Evolutionary conservation across 495 filamentous ascomycete genomes (phyloP).

Genomic region (Lophium mytilinum): DNA sequence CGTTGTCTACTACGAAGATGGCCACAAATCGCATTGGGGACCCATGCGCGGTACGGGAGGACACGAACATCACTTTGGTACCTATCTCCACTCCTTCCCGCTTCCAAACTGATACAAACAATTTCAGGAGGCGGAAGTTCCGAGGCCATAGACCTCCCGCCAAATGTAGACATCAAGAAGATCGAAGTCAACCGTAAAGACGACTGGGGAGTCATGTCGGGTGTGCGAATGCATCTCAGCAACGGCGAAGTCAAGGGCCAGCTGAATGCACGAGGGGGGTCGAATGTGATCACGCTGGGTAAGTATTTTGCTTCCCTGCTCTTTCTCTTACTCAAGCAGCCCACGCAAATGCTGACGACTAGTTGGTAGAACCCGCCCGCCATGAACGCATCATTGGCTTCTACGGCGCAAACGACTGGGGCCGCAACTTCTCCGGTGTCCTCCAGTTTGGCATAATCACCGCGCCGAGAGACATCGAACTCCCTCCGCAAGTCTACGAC

Average conservation of each 20-base stretch:
- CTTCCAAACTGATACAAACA: neutral
- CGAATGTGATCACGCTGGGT: neutral
- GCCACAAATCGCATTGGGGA: constrained; percentile 31
- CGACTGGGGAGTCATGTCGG: constrained; percentile 18
- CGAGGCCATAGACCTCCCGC: constrained; percentile 26
- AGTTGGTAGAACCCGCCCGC: constrained; percentile 22
- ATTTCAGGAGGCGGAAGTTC: constrained; percentile 32
- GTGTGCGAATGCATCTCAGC: constrained; percentile 33
- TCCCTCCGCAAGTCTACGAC: constrained; percentile 34
- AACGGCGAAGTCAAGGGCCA: constrained; percentile 32
- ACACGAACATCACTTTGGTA: constrained; percentile 7
- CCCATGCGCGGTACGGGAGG: constrained; percentile 14
- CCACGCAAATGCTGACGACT: constrained; percentile 3
- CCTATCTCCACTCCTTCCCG: neutral
- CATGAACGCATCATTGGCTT: constrained; percentile 38
- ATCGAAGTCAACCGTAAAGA: constrained; percentile 24
- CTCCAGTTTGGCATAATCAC: constrained; percentile 39
- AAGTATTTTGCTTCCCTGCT: neutral
- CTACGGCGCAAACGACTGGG: constrained; percentile 32
- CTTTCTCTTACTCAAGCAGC: neutral
- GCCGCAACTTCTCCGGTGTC: constrained; percentile 8
- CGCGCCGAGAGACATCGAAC: constrained; percentile 30
- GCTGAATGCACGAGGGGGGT: constrained; percentile 20
- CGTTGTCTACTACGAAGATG: constrained; percentile 34
- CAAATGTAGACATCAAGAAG: constrained; percentile 27